phyloP scores from a whole-genome alignment of 2,329 filamentous ascomycete species.

The Trichophyton schoenleinii region DNA sequence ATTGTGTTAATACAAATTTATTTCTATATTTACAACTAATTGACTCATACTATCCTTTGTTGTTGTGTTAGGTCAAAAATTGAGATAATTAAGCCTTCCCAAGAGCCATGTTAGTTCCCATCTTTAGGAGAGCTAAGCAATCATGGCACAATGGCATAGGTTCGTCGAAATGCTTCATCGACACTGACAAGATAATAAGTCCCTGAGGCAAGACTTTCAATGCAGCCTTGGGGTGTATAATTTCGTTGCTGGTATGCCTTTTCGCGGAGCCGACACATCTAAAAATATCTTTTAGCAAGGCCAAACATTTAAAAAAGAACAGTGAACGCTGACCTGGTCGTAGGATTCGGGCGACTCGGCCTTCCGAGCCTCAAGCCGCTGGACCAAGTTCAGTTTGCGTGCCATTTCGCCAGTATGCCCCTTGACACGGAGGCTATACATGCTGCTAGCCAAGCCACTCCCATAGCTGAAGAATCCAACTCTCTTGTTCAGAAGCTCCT shows the following conservation, averaged over 20 bases:
- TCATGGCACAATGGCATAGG: constrained; percentile 54
- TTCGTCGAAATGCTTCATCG: constrained; percentile 75
- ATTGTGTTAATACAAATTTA: no score
- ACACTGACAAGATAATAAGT: constrained; percentile 71
- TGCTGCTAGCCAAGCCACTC: constrained; percentile 61
- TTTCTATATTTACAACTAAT: no score
- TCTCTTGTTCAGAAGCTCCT: constrained; percentile 55
- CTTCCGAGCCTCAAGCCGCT: constrained; percentile 52
- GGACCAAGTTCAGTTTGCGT: constrained; percentile 56
- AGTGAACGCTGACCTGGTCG: constrained; percentile 48
- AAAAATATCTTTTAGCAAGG: not conserved
- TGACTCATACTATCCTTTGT: no score
- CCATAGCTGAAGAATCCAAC: constrained; percentile 69
- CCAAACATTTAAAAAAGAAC: not conserved
- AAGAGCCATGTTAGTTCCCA: no score
- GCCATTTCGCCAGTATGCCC: constrained; percentile 57
- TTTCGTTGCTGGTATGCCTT: constrained; percentile 72
- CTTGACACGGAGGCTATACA: constrained; percentile 53
- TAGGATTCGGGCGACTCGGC: constrained; percentile 59
- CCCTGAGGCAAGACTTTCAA: constrained; percentile 52
- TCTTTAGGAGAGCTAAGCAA: not conserved
- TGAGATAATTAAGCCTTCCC: no score
- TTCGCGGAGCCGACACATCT: constrained; percentile 72
- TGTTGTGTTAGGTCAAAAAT: no score
- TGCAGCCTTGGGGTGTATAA: constrained; percentile 55